These are phyloP conservation scores for Hygrophila difformis DNA, from an alignment of 257 asterid species.

Conservation along the genomic window DNA sequence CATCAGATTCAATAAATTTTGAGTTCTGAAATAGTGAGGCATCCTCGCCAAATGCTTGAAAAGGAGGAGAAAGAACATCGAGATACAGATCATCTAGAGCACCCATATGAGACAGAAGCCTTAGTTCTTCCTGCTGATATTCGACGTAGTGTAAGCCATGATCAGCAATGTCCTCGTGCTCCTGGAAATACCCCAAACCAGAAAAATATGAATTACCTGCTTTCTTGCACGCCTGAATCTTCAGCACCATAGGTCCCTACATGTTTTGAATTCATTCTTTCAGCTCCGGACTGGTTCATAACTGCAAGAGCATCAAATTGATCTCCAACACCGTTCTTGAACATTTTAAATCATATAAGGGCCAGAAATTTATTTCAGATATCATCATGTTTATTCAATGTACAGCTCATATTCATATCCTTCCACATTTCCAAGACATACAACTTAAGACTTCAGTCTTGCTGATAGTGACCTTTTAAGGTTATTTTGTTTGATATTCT, in stretches of 20 bases:
- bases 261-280: background rate
- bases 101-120: background rate
- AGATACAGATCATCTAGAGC: constrained; percentile 11
- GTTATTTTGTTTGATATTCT: too few relatives aligned
- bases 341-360: too few relatives aligned
- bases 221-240: background rate
- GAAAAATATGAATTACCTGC: background rate
- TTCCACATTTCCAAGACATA: too few relatives aligned
- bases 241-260: background rate
- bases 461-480: background rate
- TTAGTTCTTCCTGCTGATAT: background rate
- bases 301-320: too few relatives aligned
- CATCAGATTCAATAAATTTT: constrained; percentile 12
- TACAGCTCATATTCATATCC: too few relatives aligned
- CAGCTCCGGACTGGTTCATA: too few relatives aligned
- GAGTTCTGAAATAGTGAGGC: constrained; percentile 8
- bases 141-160: background rate
- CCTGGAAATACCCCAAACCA: background rate
- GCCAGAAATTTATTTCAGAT: too few relatives aligned
- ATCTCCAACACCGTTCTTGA: too few relatives aligned
- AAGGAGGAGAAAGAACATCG: constrained; percentile 8
- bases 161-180: background rate
- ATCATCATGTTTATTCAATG: too few relatives aligned
- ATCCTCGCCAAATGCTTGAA: constrained; percentile 3
- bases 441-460: background rate